phyloP scores from a whole-genome alignment of 2,329 filamentous ascomycete genomes.

The Colletotrichum godetiae region DNA sequence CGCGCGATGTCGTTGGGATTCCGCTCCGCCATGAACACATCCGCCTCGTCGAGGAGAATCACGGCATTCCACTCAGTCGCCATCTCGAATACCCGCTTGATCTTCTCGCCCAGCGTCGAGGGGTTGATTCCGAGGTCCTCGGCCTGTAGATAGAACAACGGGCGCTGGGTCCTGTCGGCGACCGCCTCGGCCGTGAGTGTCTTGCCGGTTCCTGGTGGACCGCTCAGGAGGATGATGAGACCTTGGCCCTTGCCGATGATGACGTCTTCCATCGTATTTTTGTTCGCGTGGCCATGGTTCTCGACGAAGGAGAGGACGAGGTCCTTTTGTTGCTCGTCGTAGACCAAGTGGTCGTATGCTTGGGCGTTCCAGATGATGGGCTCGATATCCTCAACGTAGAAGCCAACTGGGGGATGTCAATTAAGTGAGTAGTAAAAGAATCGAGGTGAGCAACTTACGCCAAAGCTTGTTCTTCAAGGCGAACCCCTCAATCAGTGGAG shows the following conservation, averaged over 20 bases:
- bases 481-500: slow-evolving; percentile 55
- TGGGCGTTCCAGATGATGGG: slow-evolving; percentile 57
- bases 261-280: slow-evolving; percentile 48
- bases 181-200: slow-evolving; percentile 57
- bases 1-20: slow-evolving; percentile 56
- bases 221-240: slow-evolving; percentile 57
- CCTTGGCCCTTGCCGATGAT: slow-evolving; percentile 56
- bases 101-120: slow-evolving; percentile 55
- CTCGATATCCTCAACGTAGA: slow-evolving; percentile 55
- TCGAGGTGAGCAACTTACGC: slow-evolving; percentile 44
- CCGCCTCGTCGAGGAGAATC: slow-evolving; percentile 63
- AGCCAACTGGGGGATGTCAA: slow-evolving; percentile 37
- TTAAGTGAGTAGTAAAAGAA: neutral
- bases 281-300: slow-evolving; percentile 46
- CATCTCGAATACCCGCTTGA: slow-evolving; percentile 59
- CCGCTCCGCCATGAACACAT: slow-evolving; percentile 63
- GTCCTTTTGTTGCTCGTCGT: slow-evolving; percentile 59
- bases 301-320: slow-evolving; percentile 60
- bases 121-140: slow-evolving; percentile 60
- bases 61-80: slow-evolving; percentile 63
- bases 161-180: slow-evolving; percentile 54
- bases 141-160: slow-evolving; percentile 58
- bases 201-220: slow-evolving; percentile 60
- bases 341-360: slow-evolving; percentile 59
- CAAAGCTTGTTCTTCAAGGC: slow-evolving; percentile 59